Conservation (phyloP, 2,329 filamentous ascomycete genomes). For the Colletotrichum orchidophilum region DNA sequence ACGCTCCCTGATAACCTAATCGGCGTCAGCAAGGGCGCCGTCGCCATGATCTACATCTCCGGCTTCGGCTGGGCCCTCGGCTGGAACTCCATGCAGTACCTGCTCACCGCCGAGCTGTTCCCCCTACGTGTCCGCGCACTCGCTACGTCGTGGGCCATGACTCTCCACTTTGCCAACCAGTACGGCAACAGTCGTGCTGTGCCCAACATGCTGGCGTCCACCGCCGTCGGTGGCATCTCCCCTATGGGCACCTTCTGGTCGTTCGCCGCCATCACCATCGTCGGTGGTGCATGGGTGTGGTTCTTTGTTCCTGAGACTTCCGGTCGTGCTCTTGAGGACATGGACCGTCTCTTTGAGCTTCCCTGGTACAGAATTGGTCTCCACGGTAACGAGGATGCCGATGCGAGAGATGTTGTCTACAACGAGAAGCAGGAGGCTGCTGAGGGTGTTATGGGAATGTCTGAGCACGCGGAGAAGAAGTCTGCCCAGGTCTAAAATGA, state of each 20-base stretch:
- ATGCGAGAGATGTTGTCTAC: slow-evolving; percentile 52
- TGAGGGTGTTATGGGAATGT: slow-evolving; percentile 42
- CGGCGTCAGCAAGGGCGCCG: slow-evolving; percentile 70
- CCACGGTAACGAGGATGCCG: slow-evolving; percentile 62
- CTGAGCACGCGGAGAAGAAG: slow-evolving; percentile 48
- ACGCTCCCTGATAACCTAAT: slow-evolving; percentile 58
- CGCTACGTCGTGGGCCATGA: slow-evolving; percentile 78
- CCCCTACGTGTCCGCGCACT: slow-evolving; percentile 78
- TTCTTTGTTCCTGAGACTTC: slow-evolving; percentile 78
- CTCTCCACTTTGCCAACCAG: slow-evolving; percentile 81
- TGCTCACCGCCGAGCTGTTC: slow-evolving; percentile 82
- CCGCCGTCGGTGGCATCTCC: slow-evolving; percentile 56
- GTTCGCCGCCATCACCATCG: slow-evolving; percentile 73
- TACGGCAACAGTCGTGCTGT: slow-evolving; percentile 81
- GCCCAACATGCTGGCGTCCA: slow-evolving; percentile 74
- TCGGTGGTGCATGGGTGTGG: slow-evolving; percentile 77
- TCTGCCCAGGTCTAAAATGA: slow-evolving; percentile 7
- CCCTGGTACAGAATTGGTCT: slow-evolving; percentile 80
- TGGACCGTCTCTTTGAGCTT: slow-evolving; percentile 77
- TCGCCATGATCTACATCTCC: slow-evolving; percentile 78
- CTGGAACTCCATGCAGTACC: slow-evolving; percentile 82
- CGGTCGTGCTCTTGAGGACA: slow-evolving; percentile 72
- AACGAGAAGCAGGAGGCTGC: slow-evolving; percentile 55
- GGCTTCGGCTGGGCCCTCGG: slow-evolving; percentile 76
- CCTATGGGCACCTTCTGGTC: slow-evolving; percentile 80